Evolutionary conservation across 2,329 filamentous ascomycete species (phyloP).

Genomic region (Exophiala bonariae): DNA sequence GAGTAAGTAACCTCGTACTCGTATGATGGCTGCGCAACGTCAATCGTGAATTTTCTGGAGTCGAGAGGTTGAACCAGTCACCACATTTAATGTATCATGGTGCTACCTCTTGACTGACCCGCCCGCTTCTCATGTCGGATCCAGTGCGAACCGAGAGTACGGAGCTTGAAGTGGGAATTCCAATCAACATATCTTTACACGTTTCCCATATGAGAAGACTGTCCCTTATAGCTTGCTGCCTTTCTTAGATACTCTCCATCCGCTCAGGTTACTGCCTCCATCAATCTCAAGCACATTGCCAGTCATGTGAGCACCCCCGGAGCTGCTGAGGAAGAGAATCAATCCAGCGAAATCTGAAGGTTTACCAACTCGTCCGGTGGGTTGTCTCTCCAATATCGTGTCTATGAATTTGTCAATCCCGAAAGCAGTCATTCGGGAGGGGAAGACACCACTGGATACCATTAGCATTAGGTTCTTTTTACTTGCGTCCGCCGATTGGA

Average conservation of each 20-base stretch:
- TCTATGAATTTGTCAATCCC: constrained; percentile 53
- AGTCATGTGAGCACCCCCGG: constrained; percentile 45
- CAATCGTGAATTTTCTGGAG: too few species aligned
- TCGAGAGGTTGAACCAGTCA: too few species aligned
- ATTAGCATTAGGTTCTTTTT: constrained; percentile 4
- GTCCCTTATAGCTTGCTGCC: constrained; percentile 18
- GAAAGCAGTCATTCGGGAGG: constrained; percentile 56
- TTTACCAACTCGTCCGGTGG: constrained; percentile 48
- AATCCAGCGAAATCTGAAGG: constrained; percentile 50
- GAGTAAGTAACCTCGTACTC: too few species aligned
- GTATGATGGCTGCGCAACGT: too few species aligned
- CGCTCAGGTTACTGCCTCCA: constrained; percentile 45
- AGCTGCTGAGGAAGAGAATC: constrained; percentile 45
- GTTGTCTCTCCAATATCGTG: constrained; percentile 46
- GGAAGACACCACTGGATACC: constrained; percentile 47
- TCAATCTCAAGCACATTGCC: constrained; percentile 49
- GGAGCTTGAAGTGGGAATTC: too few species aligned
- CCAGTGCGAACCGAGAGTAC: too few species aligned
- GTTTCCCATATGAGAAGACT: too few species aligned
- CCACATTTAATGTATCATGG: too few species aligned
- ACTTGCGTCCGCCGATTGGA: background rate
- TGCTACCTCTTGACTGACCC: too few species aligned
- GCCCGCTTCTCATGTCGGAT: too few species aligned
- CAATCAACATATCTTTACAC: too few species aligned
- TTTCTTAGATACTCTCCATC: constrained; percentile 39